Percentiles rank a stretch among this genome's conserved stretches.
Evolutionary conservation across 2,329 filamentous ascomycete genomes (phyloP).

Genomic region (Fusarium buharicum): DNA sequence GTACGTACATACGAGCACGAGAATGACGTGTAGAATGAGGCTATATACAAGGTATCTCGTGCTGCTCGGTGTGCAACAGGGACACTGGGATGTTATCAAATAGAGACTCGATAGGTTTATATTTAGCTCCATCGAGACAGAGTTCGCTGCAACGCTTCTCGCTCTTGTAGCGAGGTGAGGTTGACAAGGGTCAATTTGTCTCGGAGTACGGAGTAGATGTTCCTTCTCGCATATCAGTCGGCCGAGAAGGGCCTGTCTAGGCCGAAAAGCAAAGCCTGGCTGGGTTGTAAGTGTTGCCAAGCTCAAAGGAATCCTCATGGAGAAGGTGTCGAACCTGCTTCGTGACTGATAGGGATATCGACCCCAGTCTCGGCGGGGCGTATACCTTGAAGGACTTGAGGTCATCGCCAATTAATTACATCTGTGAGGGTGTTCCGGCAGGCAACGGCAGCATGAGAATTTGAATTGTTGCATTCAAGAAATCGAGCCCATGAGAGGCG

Average conservation of each 20-base stretch:
- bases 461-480: conserved; percentile 22
- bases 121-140: conserved; percentile 11
- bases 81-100: conserved; percentile 1
- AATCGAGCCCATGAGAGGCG: conserved; percentile 9
- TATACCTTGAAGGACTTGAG: conserved; percentile 22
- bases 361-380: conserved; percentile 36
- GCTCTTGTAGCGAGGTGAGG: conserved; percentile 26
- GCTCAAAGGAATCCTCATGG: conserved; percentile 26
- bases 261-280: conserved; percentile 34
- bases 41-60: conserved; percentile 8
- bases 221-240: conserved; percentile 34
- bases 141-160: conserved; percentile 12
- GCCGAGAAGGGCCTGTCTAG: conserved; percentile 40
- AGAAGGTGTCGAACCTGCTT: conserved; percentile 20
- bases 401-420: conserved; percentile 12
- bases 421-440: conserved; percentile 18
- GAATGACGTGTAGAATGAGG: conserved; percentile 26
- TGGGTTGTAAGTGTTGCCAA: conserved; percentile 35
- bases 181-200: conserved; percentile 17
- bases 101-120: conserved; percentile 10
- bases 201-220: conserved; percentile 30
- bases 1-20: conserved; percentile 22
- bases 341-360: conserved; percentile 27
- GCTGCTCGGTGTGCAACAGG: conserved; percentile 22
- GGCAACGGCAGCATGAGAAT: conserved; percentile 16